A percentile compares a stretch with the other conserved stretches of the same genome.
Evolutionary conservation across 805 yeast species (phyloP).

Genomic region (Maudiozyma serrabonitensis): DNA sequence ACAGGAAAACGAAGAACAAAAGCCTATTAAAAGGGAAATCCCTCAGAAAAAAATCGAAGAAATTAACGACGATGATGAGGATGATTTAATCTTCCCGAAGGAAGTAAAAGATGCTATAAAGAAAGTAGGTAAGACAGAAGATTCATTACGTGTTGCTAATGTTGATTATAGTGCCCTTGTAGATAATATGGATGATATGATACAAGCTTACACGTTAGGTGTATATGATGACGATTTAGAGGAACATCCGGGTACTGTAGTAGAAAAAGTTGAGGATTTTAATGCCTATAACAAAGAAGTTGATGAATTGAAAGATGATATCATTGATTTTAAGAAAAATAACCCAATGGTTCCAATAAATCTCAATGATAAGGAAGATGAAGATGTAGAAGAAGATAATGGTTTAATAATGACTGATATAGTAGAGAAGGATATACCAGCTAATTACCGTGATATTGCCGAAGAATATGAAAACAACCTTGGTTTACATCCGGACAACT

Average conservation of each 20-base stretch:
- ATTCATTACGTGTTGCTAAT: conserved; percentile 14
- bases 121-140: conserved; percentile 3
- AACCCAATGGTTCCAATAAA: conserved; percentile 8
- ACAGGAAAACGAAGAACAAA: conserved; percentile 3
- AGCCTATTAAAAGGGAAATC: not conserved
- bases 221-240: conserved; percentile 51
- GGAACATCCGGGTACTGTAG: conserved; percentile 44
- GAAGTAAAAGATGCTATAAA: conserved; percentile 8
- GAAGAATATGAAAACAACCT: conserved; percentile 12
- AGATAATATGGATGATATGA: conserved; percentile 47
- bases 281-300: conserved; percentile 40
- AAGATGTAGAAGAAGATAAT: conserved; percentile 20
- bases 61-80: not conserved
- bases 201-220: conserved; percentile 49
- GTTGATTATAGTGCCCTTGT: conserved; percentile 36
- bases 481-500: conserved; percentile 21
- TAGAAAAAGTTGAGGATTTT: conserved; percentile 46
- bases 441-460: conserved; percentile 18
- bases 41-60: conserved; percentile 2
- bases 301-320: conserved; percentile 27
- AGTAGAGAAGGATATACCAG: conserved; percentile 25
- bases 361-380: not conserved
- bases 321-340: conserved; percentile 15
- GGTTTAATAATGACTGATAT: conserved; percentile 14
- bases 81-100: conserved; percentile 6